Evolutionary conservation across 495 filamentous ascomycete genomes (phyloP).

Genomic region (Penicillium coprophilum): DNA sequence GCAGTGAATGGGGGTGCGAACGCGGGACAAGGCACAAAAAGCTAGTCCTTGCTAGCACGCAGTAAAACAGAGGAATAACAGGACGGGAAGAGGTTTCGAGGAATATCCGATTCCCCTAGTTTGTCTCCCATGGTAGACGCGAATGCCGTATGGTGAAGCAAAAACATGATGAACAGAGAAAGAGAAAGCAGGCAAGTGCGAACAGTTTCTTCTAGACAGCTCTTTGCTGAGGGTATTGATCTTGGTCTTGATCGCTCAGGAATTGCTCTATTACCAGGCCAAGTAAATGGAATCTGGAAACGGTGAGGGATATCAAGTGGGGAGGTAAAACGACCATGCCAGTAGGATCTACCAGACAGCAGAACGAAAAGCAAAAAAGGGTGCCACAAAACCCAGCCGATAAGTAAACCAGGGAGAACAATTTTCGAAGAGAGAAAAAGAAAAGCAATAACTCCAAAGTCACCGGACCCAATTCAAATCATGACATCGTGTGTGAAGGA

Average conservation of each 20-base stretch:
- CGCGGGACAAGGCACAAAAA: constrained; percentile 14
- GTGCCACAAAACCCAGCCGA: neutral
- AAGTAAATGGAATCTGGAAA: constrained; percentile 13
- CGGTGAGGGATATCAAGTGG: constrained; percentile 24
- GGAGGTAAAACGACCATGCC: constrained; percentile 9
- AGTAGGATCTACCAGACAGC: constrained; percentile 6
- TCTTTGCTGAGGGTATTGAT: constrained; percentile 7
- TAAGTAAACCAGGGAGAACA: constrained; percentile 1
- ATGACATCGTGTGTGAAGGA: constrained; percentile 27
- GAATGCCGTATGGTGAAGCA: constrained; percentile 14
- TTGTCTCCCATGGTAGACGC: constrained; percentile 9
- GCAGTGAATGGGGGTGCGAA: neutral
- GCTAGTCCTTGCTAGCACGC: constrained; percentile 20
- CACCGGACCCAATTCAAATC: constrained; percentile 25
- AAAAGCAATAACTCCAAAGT: constrained; percentile 26
- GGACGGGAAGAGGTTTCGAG: constrained; percentile 6
- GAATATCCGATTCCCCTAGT: constrained; percentile 1
- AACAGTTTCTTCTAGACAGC: constrained; percentile 22
- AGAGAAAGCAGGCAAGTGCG: neutral
- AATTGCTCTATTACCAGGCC: constrained; percentile 25
- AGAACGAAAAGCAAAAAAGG: constrained; percentile 13
- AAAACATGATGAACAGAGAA: constrained; percentile 8
- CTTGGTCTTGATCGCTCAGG: constrained; percentile 20
- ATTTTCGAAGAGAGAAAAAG: constrained; percentile 6
- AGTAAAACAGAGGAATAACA: constrained; percentile 15